phyloP scores from a whole-genome alignment of 495 filamentous ascomycete genomes.

The Wilcoxina mikolae region DNA sequence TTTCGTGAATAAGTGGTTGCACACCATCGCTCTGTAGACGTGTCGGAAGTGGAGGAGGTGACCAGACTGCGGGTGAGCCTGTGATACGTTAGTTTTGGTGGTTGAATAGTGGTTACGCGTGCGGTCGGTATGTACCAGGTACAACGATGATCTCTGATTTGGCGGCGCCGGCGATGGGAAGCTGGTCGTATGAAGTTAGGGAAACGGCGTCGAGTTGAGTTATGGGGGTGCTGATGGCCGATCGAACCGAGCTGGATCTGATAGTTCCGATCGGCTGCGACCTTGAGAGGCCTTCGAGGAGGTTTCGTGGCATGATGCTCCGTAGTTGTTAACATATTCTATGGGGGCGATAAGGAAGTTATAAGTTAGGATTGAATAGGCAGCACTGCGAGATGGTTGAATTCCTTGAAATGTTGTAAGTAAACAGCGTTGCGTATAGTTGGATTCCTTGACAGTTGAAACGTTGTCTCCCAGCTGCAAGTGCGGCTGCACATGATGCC shows the following conservation, averaged over 20 bases:
- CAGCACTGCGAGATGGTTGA: too few relatives aligned
- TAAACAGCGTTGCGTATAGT: too few relatives aligned
- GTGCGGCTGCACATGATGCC: too few relatives aligned
- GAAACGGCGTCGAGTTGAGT: neutral
- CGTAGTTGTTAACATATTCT: too few relatives aligned
- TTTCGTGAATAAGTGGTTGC: constrained; percentile 31
- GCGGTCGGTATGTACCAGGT: constrained; percentile 21
- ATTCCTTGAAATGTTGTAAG: too few relatives aligned
- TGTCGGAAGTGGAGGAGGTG: constrained; percentile 16
- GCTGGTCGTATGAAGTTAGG: constrained; percentile 37
- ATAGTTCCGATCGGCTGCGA: neutral
- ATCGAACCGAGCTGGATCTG: neutral
- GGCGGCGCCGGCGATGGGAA: constrained; percentile 19
- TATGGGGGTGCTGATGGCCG: neutral
- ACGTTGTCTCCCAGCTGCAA: too few relatives aligned
- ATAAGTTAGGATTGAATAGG: too few relatives aligned
- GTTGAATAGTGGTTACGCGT: neutral
- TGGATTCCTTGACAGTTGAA: too few relatives aligned
- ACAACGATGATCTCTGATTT: constrained; percentile 30
- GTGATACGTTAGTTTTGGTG: neutral
- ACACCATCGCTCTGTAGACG: constrained; percentile 29
- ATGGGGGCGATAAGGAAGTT: too few relatives aligned
- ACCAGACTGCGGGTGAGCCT: constrained; percentile 29
- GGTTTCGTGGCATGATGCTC: neutral
- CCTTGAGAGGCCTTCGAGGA: neutral